Evolutionary conservation across 2,329 filamentous ascomycete genomes (phyloP).

Genomic region (Neonectria hederae): DNA sequence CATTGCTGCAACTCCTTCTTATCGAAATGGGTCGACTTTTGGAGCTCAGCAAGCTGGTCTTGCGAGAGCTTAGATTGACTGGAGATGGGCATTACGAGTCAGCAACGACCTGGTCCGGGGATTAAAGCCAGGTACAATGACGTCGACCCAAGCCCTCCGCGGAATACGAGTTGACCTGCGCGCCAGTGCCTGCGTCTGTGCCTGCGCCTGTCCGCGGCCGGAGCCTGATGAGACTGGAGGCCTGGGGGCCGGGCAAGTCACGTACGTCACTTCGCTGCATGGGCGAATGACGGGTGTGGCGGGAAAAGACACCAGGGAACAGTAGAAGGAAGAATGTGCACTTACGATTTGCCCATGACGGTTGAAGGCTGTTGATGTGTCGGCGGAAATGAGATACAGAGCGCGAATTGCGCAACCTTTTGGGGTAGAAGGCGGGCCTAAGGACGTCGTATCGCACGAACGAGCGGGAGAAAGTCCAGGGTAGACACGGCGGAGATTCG

Average conservation of each 20-base stretch:
- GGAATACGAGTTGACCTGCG: constrained; percentile 32
- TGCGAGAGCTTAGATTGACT: constrained; percentile 99
- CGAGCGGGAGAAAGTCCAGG: constrained; percentile 13
- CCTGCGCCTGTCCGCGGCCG: constrained; percentile 9
- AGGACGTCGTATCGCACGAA: constrained; percentile 21
- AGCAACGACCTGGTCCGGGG: constrained; percentile 31
- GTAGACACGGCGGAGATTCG: background rate
- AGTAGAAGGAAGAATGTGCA: constrained; percentile 31
- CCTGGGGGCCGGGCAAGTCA: constrained; percentile 14
- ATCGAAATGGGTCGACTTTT: constrained; percentile 97
- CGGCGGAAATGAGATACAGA: constrained; percentile 25
- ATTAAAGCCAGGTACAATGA: constrained; percentile 33
- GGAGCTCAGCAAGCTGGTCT: constrained; percentile 93
- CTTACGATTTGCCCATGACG: constrained; percentile 65
- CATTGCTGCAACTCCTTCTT: constrained; percentile 99
- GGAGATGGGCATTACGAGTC: constrained; percentile 30
- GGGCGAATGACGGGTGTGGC: constrained; percentile 1
- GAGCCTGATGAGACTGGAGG: constrained; percentile 28
- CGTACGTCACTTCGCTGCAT: constrained; percentile 13
- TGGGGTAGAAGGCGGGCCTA: constrained; percentile 20
- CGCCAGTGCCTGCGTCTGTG: constrained; percentile 17
- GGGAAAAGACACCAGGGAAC: background rate
- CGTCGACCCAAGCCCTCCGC: constrained; percentile 36
- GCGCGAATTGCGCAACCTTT: constrained; percentile 42
- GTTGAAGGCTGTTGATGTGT: constrained; percentile 23